A percentile compares a stretch with the other conserved stretches of the same genome.
Conservation (phyloP, 2,329 filamentous ascomycete species). For the Diaporthe sp. region DNA sequence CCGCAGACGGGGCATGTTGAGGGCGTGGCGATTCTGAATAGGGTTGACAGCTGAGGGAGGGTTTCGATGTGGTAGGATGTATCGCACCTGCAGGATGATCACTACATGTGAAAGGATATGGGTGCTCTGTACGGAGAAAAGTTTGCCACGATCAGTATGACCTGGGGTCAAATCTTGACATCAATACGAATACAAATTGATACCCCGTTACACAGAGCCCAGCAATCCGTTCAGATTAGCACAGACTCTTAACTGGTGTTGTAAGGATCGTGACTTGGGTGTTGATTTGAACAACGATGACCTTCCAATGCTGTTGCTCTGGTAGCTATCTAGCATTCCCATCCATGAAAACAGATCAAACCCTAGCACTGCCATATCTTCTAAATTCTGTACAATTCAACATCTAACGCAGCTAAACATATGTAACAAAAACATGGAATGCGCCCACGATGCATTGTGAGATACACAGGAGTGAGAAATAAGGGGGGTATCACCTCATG, state of each 20-base stretch:
- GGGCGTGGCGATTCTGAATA: conserved; percentile 72
- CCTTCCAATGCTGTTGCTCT: background rate
- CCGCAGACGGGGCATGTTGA: conserved; percentile 83
- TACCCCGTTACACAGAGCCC: background rate
- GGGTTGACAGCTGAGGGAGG: conserved; percentile 52
- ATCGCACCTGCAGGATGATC: too few relatives aligned
- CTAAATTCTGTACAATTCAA: conserved; percentile 17
- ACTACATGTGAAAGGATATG: background rate
- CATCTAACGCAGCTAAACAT: background rate
- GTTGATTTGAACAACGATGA: background rate
- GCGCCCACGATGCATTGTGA: background rate
- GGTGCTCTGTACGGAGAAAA: background rate
- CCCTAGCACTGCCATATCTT: background rate
- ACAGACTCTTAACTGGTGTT: background rate
- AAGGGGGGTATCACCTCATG: conserved; percentile 29
- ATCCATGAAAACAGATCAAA: background rate
- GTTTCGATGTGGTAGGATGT: too few relatives aligned
- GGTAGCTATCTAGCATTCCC: too few relatives aligned
- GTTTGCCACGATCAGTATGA: background rate
- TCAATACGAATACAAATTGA: background rate
- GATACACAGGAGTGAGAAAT: conserved; percentile 6
- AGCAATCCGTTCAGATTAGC: background rate
- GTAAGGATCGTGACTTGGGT: background rate
- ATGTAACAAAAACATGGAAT: background rate
- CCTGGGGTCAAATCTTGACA: background rate